Evolutionary conservation across 352 stramenopile genomes (phyloP).

Genomic region (Thraustotheca clavata): DNA sequence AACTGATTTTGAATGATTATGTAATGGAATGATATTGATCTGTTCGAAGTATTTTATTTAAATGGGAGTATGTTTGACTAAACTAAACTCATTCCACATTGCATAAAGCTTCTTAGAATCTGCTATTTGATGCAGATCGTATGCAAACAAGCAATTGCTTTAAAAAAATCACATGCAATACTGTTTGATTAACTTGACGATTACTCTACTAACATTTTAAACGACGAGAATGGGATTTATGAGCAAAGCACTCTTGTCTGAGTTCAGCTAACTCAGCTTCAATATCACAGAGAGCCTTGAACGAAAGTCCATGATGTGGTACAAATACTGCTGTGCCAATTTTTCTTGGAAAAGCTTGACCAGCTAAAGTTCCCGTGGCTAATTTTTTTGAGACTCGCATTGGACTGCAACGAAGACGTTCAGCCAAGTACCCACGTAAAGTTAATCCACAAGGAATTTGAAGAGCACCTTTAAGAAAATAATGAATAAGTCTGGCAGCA

Average conservation of each 20-base stretch:
- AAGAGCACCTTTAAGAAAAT: slow-evolving; percentile 55
- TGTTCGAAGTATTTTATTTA: no score
- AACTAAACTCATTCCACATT: no score
- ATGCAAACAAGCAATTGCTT: no score
- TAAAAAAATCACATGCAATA: no score
- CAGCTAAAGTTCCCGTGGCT: slow-evolving; percentile 32
- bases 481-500: slow-evolving; percentile 49
- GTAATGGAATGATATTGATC: no score
- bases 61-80: no score
- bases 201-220: neutral
- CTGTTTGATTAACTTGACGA: no score
- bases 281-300: neutral
- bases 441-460: slow-evolving; percentile 51
- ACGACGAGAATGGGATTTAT: neutral
- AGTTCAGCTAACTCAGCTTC: neutral
- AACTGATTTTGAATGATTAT: no score
- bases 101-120: no score
- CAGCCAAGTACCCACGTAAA: slow-evolving; percentile 55
- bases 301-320: neutral
- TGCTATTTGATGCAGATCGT: no score
- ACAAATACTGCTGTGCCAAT: neutral
- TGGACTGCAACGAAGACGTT: slow-evolving; percentile 54
- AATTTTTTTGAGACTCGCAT: slow-evolving; percentile 78
- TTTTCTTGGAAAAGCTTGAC: neutral
- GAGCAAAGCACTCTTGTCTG: slow-evolving; percentile 1